A percentile compares a stretch with the other conserved stretches of the same genome.
Conservation (phyloP, 257 asterid genomes). For the Solanum lignicaule region DNA sequence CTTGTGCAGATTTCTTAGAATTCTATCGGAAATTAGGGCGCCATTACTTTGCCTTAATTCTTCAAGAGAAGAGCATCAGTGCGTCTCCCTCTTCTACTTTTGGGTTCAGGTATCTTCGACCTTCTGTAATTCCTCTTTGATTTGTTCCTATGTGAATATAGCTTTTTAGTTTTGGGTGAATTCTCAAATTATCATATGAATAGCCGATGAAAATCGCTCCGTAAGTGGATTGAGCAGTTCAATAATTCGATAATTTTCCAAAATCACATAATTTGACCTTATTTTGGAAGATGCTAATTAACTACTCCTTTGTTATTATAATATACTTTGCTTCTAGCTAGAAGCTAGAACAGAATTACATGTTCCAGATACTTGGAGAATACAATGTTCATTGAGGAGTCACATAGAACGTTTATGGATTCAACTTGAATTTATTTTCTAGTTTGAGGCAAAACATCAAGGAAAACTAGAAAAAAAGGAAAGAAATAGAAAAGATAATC, state of each 20-base stretch:
- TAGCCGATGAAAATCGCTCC: neutral
- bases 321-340: neutral
- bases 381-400: neutral
- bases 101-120: neutral
- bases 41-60: neutral
- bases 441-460: neutral
- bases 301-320: neutral
- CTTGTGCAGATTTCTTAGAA: neutral
- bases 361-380: neutral
- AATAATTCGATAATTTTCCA: neutral
- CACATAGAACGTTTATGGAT: neutral
- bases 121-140: neutral
- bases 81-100: neutral
- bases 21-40: neutral
- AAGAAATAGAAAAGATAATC: neutral
- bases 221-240: neutral
- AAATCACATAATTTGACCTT: neutral
- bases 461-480: neutral
- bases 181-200: neutral
- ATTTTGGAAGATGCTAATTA: neutral
- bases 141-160: neutral
- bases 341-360: neutral
- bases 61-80: neutral
- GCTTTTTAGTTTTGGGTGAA: neutral
- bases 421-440: neutral